phyloP scores from a whole-genome alignment of 192 early-diverging fungal genomes.

The Entophlyctis helioformis region DNA sequence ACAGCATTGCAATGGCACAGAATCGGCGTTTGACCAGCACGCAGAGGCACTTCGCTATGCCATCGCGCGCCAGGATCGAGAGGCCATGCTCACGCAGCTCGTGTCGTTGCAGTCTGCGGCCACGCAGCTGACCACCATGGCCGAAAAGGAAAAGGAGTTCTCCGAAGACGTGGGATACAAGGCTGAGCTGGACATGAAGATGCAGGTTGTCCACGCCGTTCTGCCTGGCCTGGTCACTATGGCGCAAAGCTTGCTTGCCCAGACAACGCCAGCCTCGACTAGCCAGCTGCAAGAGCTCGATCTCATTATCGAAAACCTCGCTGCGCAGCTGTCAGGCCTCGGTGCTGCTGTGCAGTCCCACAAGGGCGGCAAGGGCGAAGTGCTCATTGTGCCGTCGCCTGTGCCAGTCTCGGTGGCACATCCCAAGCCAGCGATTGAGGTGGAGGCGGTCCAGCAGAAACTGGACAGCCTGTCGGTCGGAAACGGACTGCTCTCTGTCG shows the following conservation, averaged over 20 bases:
- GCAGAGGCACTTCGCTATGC: conserved; percentile 7
- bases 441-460: no score
- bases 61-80: conserved; percentile 1
- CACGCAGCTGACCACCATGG: conserved; percentile 13
- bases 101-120: conserved; percentile 13
- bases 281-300: conserved; percentile 8
- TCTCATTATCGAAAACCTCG: conserved; percentile 6
- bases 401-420: no score
- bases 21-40: conserved; percentile 17
- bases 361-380: conserved; percentile 7
- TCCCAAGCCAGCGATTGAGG: no score
- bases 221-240: conserved; percentile 10
- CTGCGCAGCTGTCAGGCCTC: conserved; percentile 11
- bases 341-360: conserved; percentile 11
- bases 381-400: background rate
- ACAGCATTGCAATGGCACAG: background rate
- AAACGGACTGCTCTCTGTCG: no score
- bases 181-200: conserved; percentile 13
- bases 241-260: conserved; percentile 12
- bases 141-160: conserved; percentile 8
- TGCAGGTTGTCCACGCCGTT: conserved; percentile 8
- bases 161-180: conserved; percentile 15
- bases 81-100: conserved; percentile 2
- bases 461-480: no score
- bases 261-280: background rate